Conservation (phyloP, 805 yeast genomes). For the Yarrowia deformans region DNA sequence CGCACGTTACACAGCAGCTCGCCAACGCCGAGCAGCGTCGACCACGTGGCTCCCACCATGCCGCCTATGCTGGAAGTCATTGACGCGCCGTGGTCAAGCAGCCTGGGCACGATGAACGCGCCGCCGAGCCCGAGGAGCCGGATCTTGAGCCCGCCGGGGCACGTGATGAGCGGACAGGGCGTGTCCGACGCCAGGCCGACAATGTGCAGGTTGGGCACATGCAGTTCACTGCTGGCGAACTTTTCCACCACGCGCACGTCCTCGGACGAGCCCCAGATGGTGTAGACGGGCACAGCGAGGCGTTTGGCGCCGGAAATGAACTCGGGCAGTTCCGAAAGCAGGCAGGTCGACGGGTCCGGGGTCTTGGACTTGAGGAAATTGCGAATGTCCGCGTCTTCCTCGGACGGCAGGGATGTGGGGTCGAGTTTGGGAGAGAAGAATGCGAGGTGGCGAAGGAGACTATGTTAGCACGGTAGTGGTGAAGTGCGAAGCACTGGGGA, state of each 20-base stretch:
- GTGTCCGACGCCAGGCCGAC: conserved; percentile 62
- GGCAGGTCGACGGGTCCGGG: conserved; percentile 43
- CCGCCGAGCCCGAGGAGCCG: conserved; percentile 78
- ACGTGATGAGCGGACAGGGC: conserved; percentile 55
- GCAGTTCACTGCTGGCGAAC: conserved; percentile 62
- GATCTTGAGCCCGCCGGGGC: conserved; percentile 56
- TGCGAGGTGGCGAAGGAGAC: conserved; percentile 63
- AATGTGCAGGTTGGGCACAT: conserved; percentile 63
- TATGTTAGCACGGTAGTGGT: conserved; percentile 6
- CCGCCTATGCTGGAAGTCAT: conserved; percentile 58
- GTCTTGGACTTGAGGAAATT: conserved; percentile 53
- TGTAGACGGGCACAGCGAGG: conserved; percentile 70
- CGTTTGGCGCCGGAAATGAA: conserved; percentile 56
- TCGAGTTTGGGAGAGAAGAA: conserved; percentile 69
- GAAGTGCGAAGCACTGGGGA: no score
- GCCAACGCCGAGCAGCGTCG: conserved; percentile 73
- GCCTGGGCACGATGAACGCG: conserved; percentile 65
- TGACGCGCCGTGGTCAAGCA: conserved; percentile 70
- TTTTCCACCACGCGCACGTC: conserved; percentile 72
- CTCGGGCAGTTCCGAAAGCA: conserved; percentile 60
- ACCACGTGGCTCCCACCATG: conserved; percentile 76
- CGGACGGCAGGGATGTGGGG: conserved; percentile 57
- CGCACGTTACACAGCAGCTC: conserved; percentile 62
- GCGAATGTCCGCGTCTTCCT: conserved; percentile 60
- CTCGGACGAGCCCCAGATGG: conserved; percentile 79